Evolutionary conservation across 2,329 filamentous ascomycete genomes (phyloP).

Genomic region (Fusarium pseudocircinatum): DNA sequence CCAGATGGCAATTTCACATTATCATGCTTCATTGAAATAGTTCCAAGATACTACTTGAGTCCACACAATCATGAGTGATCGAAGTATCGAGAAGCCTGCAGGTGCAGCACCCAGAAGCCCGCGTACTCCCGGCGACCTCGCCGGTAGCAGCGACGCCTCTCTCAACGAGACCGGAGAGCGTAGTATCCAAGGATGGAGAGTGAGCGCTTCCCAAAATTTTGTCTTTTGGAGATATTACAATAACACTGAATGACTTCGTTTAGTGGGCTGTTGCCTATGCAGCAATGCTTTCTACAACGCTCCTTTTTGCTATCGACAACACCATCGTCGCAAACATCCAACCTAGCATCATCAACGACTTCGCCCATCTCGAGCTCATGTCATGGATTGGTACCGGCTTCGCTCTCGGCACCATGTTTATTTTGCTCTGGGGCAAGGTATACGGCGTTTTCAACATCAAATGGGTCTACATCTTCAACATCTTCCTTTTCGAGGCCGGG

Average conservation of each 20-base stretch:
- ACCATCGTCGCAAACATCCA: not conserved
- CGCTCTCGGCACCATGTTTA: not conserved
- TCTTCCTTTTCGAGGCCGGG: not conserved
- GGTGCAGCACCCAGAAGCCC: not conserved
- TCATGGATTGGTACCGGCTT: not conserved
- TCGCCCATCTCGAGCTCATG: not conserved
- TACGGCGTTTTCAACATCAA: not conserved
- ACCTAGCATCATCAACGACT: not conserved
- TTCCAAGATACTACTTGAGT: not conserved
- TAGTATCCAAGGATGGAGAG: not conserved
- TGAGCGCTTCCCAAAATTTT: accelerated
- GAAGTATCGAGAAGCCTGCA: not conserved
- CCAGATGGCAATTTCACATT: too few relatives aligned
- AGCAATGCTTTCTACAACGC: not conserved
- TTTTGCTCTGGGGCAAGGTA: not conserved
- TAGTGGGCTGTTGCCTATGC: not conserved
- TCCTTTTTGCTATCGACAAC: not conserved
- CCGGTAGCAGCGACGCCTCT: not conserved
- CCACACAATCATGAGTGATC: not conserved
- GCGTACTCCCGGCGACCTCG: not conserved
- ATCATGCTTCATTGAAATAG: accelerated
- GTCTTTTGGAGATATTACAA: accelerated
- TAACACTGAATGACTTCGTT: not conserved
- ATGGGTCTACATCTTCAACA: not conserved
- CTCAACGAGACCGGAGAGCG: not conserved